phyloP scores from a whole-genome alignment of 129 eudicot genomes.

The Centaurea solstitialis region DNA sequence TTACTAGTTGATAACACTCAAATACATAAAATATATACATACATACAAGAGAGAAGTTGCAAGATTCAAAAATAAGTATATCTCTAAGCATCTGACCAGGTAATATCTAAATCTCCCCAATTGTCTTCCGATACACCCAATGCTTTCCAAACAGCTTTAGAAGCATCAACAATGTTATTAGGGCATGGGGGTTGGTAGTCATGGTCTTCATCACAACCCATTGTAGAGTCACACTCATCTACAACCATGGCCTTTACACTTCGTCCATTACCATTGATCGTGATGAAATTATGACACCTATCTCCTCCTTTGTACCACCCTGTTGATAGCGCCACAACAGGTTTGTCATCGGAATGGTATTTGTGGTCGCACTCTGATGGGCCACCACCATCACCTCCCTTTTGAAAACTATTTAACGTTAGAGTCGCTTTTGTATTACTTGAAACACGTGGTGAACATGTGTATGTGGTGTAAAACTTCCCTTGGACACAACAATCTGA shows the following conservation, averaged over 20 bases:
- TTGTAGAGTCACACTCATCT: constrained; percentile 27
- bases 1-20: neutral
- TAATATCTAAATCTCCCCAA: constrained; percentile 30
- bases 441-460: constrained; percentile 32
- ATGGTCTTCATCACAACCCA: constrained; percentile 35
- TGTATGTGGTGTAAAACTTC: constrained; percentile 28
- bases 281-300: constrained; percentile 10
- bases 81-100: constrained; percentile 13
- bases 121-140: constrained; percentile 18
- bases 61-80: neutral
- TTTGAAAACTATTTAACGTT: constrained; percentile 27
- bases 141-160: constrained; percentile 38
- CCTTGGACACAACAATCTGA: constrained; percentile 23
- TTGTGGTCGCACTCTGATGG: constrained; percentile 14
- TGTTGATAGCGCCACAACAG: constrained; percentile 18
- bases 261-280: constrained; percentile 8
- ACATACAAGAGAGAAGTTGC: neutral
- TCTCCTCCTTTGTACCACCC: constrained; percentile 14
- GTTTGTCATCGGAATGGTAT: constrained; percentile 5
- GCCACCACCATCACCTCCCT: constrained; percentile 33
- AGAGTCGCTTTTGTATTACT: constrained; percentile 29
- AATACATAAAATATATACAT: neutral
- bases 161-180: constrained; percentile 37
- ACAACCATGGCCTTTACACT: constrained; percentile 18
- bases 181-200: constrained; percentile 39